A percentile compares a stretch with the other conserved stretches of the same genome.
These are phyloP conservation scores for Sarocladiaceae sp. DNA, from an alignment of 2,329 filamentous ascomycete genomes.

Conservation along the genomic window DNA sequence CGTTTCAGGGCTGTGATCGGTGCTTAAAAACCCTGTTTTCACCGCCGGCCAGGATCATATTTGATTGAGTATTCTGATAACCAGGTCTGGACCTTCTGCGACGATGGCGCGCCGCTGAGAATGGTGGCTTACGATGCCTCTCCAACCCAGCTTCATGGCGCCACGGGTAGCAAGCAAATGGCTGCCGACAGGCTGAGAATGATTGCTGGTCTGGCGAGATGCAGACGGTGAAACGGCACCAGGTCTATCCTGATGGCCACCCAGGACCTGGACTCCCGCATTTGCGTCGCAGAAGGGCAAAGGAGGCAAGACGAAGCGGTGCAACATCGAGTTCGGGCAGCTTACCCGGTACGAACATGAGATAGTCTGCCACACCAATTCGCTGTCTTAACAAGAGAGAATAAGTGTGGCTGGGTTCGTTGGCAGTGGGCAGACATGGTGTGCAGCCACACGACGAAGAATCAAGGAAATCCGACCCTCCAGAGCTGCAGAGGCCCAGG, in stretches of 20 bases:
- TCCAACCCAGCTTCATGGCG: not conserved
- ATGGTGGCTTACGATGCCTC: not conserved
- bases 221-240: not conserved
- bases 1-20: too few species aligned
- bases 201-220: constrained; percentile 2
- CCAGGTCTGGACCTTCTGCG: too few species aligned
- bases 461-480: constrained; percentile 1
- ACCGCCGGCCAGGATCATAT: too few species aligned
- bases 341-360: constrained; percentile 3
- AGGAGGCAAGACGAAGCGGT: not conserved
- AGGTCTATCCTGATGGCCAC: not conserved
- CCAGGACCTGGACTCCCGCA: not conserved
- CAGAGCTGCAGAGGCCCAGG: not conserved
- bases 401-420: too few species aligned
- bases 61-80: too few species aligned
- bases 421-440: too few species aligned
- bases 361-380: too few species aligned
- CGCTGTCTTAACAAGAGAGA: too few species aligned
- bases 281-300: too few species aligned
- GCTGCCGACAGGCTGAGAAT: not conserved
- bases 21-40: too few species aligned
- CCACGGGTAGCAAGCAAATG: not conserved
- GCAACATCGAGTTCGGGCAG: not conserved
- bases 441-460: constrained; percentile 1
- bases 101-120: not conserved